A percentile compares a stretch with the other conserved stretches of the same genome.
Evolutionary conservation across 78 protist species (phyloP).

Genomic region (Cavenderia fasciculata): DNA sequence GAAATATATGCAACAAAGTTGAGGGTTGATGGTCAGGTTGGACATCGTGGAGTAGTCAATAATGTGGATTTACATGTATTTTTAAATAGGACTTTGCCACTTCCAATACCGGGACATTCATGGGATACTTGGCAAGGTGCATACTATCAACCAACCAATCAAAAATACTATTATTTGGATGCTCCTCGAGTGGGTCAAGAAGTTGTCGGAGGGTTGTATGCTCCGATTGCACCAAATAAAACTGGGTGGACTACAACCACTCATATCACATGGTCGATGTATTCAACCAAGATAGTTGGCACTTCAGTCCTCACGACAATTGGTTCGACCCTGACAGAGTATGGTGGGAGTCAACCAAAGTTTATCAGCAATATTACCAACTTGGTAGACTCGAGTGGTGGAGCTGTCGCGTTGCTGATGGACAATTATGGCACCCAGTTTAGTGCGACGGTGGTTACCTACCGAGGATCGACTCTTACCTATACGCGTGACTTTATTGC

Average conservation of each 20-base stretch:
- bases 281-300: not conserved
- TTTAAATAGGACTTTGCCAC: not conserved
- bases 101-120: not conserved
- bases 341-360: constrained; percentile 11
- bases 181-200: not conserved
- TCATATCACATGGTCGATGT: not conserved
- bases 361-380: not conserved
- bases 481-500: constrained; percentile 1
- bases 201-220: not conserved
- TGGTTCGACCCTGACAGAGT: constrained; percentile 4
- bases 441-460: not conserved
- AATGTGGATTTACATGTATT: not conserved
- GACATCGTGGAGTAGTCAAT: constrained; percentile 1
- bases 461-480: not conserved
- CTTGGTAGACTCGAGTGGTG: not conserved
- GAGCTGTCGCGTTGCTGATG: not conserved
- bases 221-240: not conserved
- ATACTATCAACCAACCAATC: not conserved
- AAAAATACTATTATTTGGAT: not conserved
- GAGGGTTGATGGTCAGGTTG: constrained; percentile 36
- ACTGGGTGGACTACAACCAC: not conserved
- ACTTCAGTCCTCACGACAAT: not conserved
- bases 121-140: constrained; percentile 23
- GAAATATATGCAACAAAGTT: not conserved
- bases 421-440: constrained; percentile 57